Base-by-base conservation (phyloP, 352 stramenopile genomes). In the Pythium plurisporium region DNA sequence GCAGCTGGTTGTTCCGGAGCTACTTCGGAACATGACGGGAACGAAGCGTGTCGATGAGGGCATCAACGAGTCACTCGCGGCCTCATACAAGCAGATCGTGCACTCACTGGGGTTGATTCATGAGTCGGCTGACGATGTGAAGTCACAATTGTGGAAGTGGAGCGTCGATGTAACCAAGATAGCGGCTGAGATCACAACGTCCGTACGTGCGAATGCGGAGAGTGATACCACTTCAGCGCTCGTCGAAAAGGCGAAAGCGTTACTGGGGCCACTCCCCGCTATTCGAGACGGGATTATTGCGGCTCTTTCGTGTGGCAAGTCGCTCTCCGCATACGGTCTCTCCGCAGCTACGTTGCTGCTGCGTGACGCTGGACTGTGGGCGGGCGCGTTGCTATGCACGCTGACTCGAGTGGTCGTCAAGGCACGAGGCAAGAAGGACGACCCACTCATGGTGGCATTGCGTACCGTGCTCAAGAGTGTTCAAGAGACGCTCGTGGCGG, bases 401-500 rank as follows among this genome's bases (percentile, higher is more conserved):
- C 51, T 61, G 15, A 64, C 81, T 36, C 81, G 75, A 1, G 49
- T 70, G 19, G 40, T 72, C 46, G 25, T 43, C 43, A 91, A 89
- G 70, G 83, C 84, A 67, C 89, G 85, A 51, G 85, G 44, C 64
- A 91, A 89, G 55, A 88, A 85, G 52, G 80, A 79, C 46, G 75
- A 88, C 23, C 40, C 65, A 14, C 37, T 69, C 22, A 51, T 60
- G 22, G 43, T 38, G 29, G 74, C 70, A 0, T 56, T 91, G 49
- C 79, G 81, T 14, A 70, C 65, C 20, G 52, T 83, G 15, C 63
- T 91, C 26, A 89, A 89, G 64, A 69, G 69, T 47, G 74, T 87
- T 50, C 76, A 86, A 26, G 79, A 91, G 44, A 49, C 61, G 3
- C 55, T 87, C 29, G 31, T 37, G 20, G 43, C 60, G 1, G 67